phyloP scores from a whole-genome alignment of 2,329 filamentous ascomycete genomes.

The Talaromyces sp. region DNA sequence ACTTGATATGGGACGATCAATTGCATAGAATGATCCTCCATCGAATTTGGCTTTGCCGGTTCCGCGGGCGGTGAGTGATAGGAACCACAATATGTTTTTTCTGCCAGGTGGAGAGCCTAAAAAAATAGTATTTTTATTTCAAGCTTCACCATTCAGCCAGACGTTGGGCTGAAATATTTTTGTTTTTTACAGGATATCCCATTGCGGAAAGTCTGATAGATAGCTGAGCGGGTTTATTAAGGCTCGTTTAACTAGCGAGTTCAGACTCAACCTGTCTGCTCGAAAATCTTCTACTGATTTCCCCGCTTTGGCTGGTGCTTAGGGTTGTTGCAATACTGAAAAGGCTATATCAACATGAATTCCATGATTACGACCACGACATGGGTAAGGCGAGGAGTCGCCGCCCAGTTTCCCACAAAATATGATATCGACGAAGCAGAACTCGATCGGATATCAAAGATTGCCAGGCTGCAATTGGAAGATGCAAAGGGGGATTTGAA shows the following conservation, averaged over 20 bases:
- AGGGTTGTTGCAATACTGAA: neutral
- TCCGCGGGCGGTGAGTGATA: constrained; percentile 13
- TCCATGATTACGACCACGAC: constrained; percentile 70
- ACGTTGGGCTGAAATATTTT: neutral
- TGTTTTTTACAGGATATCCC: neutral
- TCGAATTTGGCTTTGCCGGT: constrained; percentile 3
- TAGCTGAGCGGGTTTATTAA: neutral
- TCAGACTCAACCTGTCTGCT: no score
- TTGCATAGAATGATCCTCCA: no score
- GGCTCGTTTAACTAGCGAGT: neutral
- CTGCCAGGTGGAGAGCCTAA: constrained; percentile 14
- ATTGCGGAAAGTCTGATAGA: neutral
- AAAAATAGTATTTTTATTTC: constrained; percentile 10
- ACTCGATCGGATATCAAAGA: constrained; percentile 67
- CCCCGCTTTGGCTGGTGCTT: constrained; percentile 4
- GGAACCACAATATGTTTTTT: constrained; percentile 6
- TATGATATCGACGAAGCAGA: constrained; percentile 72
- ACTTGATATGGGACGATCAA: neutral
- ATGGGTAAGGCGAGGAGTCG: constrained; percentile 72
- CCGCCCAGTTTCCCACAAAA: constrained; percentile 68
- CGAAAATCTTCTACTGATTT: neutral
- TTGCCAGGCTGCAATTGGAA: constrained; percentile 76
- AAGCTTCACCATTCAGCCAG: neutral
- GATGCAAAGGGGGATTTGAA: constrained; percentile 84
- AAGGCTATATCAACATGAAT: constrained; percentile 24